A percentile compares a stretch with the other conserved stretches of the same genome.
phyloP scores from a whole-genome alignment of 148 eudicot species.

The Cornus kousa region DNA sequence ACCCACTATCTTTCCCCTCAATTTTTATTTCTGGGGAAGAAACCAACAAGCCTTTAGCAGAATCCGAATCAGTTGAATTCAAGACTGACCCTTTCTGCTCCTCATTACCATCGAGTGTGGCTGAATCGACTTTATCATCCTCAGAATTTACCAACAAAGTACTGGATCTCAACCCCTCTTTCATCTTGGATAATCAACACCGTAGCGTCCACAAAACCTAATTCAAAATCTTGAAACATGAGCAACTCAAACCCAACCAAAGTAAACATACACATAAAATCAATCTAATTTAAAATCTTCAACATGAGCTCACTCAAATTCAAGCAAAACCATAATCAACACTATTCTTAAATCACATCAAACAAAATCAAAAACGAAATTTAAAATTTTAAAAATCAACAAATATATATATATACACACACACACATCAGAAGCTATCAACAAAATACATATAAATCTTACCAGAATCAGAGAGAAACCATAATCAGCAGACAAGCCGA shows the following conservation, averaged over 20 bases:
- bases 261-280: not conserved
- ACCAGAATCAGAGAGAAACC: not conserved
- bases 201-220: constrained; percentile 3
- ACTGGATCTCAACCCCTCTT: constrained; percentile 49
- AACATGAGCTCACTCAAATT: not conserved
- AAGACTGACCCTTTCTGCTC: constrained; percentile 8
- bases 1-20: constrained; percentile 13
- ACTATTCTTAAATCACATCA: not conserved
- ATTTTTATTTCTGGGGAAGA: not conserved
- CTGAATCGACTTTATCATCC: constrained; percentile 15
- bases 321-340: not conserved
- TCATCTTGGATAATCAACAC: constrained; percentile 28
- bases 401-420: not conserved
- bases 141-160: constrained; percentile 17
- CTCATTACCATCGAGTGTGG: constrained; percentile 1
- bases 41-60: constrained; percentile 16
- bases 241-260: not conserved
- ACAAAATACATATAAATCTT: not conserved
- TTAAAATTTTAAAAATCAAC: not conserved
- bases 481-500: not conserved
- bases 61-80: constrained; percentile 26
- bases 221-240: not conserved
- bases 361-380: constrained; percentile 4
- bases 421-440: not conserved
- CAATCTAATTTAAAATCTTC: not conserved